phyloP scores from a whole-genome alignment of 257 asterid species.

The Gentiana dahurica region DNA sequence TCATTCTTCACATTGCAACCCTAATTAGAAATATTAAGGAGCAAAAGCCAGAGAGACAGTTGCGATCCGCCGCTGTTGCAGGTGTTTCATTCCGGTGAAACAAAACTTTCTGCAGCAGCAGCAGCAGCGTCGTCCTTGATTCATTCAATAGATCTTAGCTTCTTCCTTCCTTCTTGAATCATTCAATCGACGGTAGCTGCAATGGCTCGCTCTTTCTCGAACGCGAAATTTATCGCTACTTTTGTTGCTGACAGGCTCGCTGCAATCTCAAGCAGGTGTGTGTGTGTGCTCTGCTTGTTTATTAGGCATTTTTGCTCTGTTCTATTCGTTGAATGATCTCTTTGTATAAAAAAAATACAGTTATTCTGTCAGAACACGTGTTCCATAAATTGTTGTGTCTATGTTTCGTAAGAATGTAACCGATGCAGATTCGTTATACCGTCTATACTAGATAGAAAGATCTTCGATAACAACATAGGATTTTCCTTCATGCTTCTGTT shows the following conservation, averaged over 20 bases:
- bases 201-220: slow-evolving; percentile 29
- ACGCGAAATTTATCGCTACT: slow-evolving; percentile 22
- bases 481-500: not conserved
- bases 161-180: not conserved
- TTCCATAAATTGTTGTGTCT: no score
- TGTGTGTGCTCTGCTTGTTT: no score
- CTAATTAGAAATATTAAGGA: not conserved
- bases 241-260: slow-evolving; percentile 17
- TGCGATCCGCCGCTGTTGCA: slow-evolving; percentile 13
- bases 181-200: not conserved
- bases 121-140: not conserved
- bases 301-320: not conserved
- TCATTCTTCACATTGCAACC: slow-evolving; percentile 7
- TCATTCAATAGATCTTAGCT: not conserved
- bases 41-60: not conserved
- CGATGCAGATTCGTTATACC: no score
- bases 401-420: no score
- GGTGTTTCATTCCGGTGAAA: not conserved
- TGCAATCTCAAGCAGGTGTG: slow-evolving; percentile 20
- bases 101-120: slow-evolving; percentile 10
- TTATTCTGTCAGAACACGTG: no score
- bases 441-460: no score
- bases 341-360: no score
- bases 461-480: no score
- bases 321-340: not conserved